Base-by-base conservation (phyloP, 192 early-diverging fungal genomes). In the Phlyctochytrium planicorne region DNA sequence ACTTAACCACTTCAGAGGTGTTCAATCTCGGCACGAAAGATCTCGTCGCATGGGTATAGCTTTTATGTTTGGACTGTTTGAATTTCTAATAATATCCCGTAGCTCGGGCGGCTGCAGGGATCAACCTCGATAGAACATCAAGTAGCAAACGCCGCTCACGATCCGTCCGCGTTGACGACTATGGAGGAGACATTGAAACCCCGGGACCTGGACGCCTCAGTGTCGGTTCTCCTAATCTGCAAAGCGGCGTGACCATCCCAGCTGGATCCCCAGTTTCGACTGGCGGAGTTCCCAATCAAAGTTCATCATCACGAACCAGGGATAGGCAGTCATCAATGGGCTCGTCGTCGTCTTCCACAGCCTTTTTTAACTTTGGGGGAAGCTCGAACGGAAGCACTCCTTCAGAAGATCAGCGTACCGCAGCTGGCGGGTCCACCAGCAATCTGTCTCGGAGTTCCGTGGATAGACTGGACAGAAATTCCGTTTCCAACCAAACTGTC, bases 21-120 rank as follows among this genome's bases (percentile, higher is more conserved):
- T 92, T 23, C 93, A 94, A 60, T 53, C 64, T 1, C 79, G 86
- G 23, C 93, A 94, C 75, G 93, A 94, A 62, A 81, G 86, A 30
- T 75, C 71, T n/a, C 78, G 90, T 4, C 80, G 82, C 36, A 74
- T 82, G 55, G 78, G 82, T 67, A 47, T 20, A 20, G n/a, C 52
- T 10, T 14, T 25, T 52, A 52, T n/a, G 12, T 25, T 66, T 65
- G 34, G 64, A 32, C 34, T 25, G 6, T 25, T 10, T 14, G 16
- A 57, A 12, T 4, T 14, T 57, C 6, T 20, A 20, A 14, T 25
- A 20, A 57, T 57, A 10, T 57, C 27, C 25, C 16, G 6, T 57
- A 57, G 55, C 55, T 6, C 55, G 55, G 25, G 27, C 55, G 27
- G 27, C 55, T 6, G 55, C 20, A 4, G 55, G 55, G 6, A 12